Percentiles rank a stretch among this genome's conserved stretches.
These are phyloP conservation scores for Bertia moriformis DNA, from an alignment of 2,329 filamentous ascomycete species.

Conservation along the genomic window DNA sequence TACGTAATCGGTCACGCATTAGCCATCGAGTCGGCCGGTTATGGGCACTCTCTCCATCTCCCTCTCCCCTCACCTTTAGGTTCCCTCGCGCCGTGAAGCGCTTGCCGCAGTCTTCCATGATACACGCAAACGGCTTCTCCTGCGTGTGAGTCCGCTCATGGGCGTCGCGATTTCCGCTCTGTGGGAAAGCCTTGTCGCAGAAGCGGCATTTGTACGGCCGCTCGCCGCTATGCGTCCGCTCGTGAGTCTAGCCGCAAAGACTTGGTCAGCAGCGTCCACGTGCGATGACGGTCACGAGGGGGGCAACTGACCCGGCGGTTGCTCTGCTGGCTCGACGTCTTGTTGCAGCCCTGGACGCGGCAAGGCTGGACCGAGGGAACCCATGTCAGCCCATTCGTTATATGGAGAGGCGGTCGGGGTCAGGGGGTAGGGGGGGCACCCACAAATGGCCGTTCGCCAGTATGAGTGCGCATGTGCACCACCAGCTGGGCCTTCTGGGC, in stretches of 20 bases:
- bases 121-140: slow-evolving; percentile 64
- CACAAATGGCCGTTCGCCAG: slow-evolving; percentile 80
- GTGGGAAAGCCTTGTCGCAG: slow-evolving; percentile 71
- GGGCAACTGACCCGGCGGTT: slow-evolving; percentile 60
- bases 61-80: slow-evolving; percentile 50
- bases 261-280: not conserved
- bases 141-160: slow-evolving; percentile 64
- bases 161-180: slow-evolving; percentile 71
- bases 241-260: slow-evolving; percentile 50
- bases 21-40: too few relatives aligned
- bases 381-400: too few relatives aligned
- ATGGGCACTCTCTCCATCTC: not conserved
- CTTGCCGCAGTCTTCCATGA: slow-evolving; percentile 71
- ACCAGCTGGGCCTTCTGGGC: slow-evolving; percentile 84
- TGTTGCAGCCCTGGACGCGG: slow-evolving; percentile 56
- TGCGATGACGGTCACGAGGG: not conserved
- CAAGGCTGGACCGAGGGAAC: too few relatives aligned
- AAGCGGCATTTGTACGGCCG: slow-evolving; percentile 67
- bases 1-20: too few relatives aligned
- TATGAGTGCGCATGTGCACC: slow-evolving; percentile 78
- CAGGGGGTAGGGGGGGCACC: too few relatives aligned
- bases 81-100: slow-evolving; percentile 83
- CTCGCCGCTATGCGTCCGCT: slow-evolving; percentile 75
- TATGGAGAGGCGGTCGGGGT: too few relatives aligned
- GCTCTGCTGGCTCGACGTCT: slow-evolving; percentile 75